phyloP scores from a whole-genome alignment of 2,329 filamentous ascomycete species.

The Ceratocystiopsis minuta region DNA sequence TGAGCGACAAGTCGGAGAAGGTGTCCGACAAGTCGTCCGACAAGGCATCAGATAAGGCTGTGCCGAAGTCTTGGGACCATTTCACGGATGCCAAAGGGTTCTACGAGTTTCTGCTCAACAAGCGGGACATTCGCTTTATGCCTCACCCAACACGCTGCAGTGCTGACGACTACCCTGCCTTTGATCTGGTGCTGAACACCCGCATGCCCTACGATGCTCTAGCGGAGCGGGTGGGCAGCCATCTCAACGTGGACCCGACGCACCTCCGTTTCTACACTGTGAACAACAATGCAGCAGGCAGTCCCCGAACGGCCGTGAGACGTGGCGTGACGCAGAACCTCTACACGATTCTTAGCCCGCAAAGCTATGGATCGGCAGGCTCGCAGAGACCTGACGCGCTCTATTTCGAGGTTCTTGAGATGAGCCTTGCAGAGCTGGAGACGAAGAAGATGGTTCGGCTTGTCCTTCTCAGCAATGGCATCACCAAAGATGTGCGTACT shows the following conservation, averaged over 20 bases:
- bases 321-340: constrained; percentile 54
- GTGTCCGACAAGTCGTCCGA: constrained; percentile 1
- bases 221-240: constrained; percentile 62
- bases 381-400: constrained; percentile 60
- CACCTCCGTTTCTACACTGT: constrained; percentile 87
- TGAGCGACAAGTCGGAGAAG: not conserved
- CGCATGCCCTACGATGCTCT: constrained; percentile 85
- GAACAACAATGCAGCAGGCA: constrained; percentile 49
- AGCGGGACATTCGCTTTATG: constrained; percentile 60
- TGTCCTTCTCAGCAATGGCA: constrained; percentile 72
- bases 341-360: constrained; percentile 57
- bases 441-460: constrained; percentile 79
- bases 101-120: constrained; percentile 85
- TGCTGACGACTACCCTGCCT: constrained; percentile 41
- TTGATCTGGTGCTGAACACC: constrained; percentile 62
- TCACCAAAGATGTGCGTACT: constrained; percentile 62
- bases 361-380: constrained; percentile 53
- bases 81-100: constrained; percentile 63
- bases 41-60: constrained; percentile 18
- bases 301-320: constrained; percentile 63
- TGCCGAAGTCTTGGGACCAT: constrained; percentile 26
- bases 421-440: constrained; percentile 82
- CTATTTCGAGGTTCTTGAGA: constrained; percentile 86
- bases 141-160: constrained; percentile 43
- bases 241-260: constrained; percentile 60